phyloP scores from a whole-genome alignment of 495 filamentous ascomycete genomes.

The Talaromyces nanjingensis region DNA sequence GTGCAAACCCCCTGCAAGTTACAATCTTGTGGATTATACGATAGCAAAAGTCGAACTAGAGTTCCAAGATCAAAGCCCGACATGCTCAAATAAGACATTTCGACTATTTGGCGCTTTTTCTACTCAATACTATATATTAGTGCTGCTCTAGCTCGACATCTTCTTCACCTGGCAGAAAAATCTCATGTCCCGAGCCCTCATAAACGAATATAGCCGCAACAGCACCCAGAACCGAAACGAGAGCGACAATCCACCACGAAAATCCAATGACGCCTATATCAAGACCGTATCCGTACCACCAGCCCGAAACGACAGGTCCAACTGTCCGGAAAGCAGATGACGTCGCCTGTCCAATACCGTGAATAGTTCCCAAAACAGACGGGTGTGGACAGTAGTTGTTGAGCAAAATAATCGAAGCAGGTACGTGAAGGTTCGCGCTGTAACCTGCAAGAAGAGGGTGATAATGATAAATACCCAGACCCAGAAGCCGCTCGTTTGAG shows the following conservation, averaged over 20 bases:
- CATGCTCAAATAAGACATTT: too few relatives aligned
- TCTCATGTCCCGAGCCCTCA: slow-evolving; percentile 69
- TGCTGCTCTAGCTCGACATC: slow-evolving; percentile 25
- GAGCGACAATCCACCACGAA: slow-evolving; percentile 69
- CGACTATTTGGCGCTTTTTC: too few relatives aligned
- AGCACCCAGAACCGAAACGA: slow-evolving; percentile 54
- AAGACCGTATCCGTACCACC: slow-evolving; percentile 64
- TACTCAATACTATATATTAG: background rate
- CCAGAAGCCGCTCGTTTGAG: slow-evolving; percentile 52
- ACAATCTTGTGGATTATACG: too few relatives aligned
- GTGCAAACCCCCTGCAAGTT: too few relatives aligned
- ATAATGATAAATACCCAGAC: slow-evolving; percentile 63
- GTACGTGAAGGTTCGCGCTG: slow-evolving; percentile 77
- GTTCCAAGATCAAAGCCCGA: too few relatives aligned
- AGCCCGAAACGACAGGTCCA: slow-evolving; percentile 66
- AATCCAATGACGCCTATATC: slow-evolving; percentile 63
- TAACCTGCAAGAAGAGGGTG: slow-evolving; percentile 65
- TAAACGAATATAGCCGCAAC: slow-evolving; percentile 59
- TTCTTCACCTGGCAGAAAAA: slow-evolving; percentile 59
- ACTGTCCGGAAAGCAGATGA: slow-evolving; percentile 64
- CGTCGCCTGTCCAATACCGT: slow-evolving; percentile 73
- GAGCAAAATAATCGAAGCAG: slow-evolving; percentile 68
- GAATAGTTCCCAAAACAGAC: slow-evolving; percentile 70
- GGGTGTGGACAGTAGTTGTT: slow-evolving; percentile 83
- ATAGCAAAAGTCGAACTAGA: too few relatives aligned